Conservation (phyloP, 2,329 filamentous ascomycete species). For the Cytospora paraplurivora region DNA sequence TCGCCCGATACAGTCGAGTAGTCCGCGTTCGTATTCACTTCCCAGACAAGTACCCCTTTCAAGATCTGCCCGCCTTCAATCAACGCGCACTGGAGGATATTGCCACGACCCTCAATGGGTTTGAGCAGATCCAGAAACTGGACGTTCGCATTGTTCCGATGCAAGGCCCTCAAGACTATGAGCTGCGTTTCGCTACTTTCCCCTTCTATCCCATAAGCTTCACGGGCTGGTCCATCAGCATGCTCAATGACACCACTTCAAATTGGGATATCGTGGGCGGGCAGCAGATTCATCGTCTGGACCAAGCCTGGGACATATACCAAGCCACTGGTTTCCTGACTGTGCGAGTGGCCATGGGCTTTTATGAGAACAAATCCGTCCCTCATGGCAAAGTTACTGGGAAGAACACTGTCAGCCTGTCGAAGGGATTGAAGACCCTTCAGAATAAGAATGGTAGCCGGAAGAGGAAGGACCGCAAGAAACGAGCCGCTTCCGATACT, state of each 20-base stretch:
- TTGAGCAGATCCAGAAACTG: slow-evolving; percentile 12
- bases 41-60: slow-evolving; percentile 21
- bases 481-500: background rate
- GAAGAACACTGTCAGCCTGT: background rate
- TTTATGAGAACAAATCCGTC: background rate
- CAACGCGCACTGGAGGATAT: slow-evolving; percentile 21
- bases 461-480: slow-evolving; percentile 23
- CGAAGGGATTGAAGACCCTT: background rate
- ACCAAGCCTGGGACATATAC: slow-evolving; percentile 19
- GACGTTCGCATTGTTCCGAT: slow-evolving; percentile 20
- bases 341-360: background rate
- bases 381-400: background rate
- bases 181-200: slow-evolving; percentile 23
- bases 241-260: slow-evolving; percentile 15
- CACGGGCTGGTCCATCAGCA: slow-evolving; percentile 23
- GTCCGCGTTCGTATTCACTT: slow-evolving; percentile 28
- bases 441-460: slow-evolving; percentile 20
- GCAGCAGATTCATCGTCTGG: slow-evolving; percentile 8
- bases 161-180: slow-evolving; percentile 23
- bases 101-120: slow-evolving; percentile 13
- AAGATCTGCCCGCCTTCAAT: slow-evolving; percentile 24
- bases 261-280: slow-evolving; percentile 13
- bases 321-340: slow-evolving; percentile 9
- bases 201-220: slow-evolving; percentile 27
- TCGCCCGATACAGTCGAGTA: slow-evolving; percentile 12